Percentiles rank a stretch among this genome's conserved stretches.
Conservation (phyloP, 257 asterid species). For the Coffea eugenioides region DNA sequence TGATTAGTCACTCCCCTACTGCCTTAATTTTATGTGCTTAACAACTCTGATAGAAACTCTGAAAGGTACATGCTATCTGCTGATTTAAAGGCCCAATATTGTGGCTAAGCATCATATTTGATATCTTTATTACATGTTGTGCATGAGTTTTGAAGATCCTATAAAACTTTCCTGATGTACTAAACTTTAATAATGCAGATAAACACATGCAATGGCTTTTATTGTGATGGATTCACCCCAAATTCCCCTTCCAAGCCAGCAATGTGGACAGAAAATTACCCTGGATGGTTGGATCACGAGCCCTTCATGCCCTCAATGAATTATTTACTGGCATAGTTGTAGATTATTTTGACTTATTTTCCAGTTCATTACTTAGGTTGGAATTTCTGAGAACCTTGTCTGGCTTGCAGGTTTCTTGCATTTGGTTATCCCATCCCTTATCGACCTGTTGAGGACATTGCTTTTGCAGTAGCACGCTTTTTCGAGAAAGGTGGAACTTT, state of each 20-base stretch:
- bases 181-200: constrained; percentile 45
- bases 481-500: constrained; percentile 82
- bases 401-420: constrained; percentile 61
- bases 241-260: constrained; percentile 68
- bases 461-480: constrained; percentile 87
- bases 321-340: background rate
- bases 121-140: background rate
- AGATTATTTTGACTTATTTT: background rate
- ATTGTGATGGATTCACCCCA: constrained; percentile 70
- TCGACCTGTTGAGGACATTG: constrained; percentile 80
- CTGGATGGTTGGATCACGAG: constrained; percentile 55
- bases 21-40: no score
- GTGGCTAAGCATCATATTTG: background rate
- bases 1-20: no score
- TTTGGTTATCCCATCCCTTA: constrained; percentile 78
- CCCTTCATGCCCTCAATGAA: background rate
- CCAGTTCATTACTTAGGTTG: background rate
- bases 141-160: background rate
- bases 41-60: no score
- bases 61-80: background rate
- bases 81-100: background rate
- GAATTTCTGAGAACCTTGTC: constrained; percentile 6
- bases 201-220: constrained; percentile 80
- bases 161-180: background rate
- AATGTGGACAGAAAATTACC: constrained; percentile 85